phyloP scores from a whole-genome alignment of 352 stramenopile species.

The Poterioochromonas sp. region DNA sequence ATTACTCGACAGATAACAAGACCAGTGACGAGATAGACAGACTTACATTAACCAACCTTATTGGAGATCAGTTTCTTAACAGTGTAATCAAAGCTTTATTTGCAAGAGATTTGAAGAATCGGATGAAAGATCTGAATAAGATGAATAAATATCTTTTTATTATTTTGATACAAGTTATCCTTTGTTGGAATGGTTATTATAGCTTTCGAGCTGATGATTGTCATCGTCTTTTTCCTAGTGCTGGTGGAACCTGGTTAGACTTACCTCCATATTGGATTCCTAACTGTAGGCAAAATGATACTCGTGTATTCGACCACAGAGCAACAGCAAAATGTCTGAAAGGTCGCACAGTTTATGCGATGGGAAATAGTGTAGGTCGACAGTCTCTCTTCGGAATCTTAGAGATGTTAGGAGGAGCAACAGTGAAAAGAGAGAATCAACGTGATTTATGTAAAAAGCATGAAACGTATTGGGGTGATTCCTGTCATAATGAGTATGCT shows the following conservation, averaged over 20 bases:
- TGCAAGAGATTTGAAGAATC: no score
- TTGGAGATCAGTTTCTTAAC: no score
- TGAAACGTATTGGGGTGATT: not conserved
- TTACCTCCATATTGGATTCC: not conserved
- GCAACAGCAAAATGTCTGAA: not conserved
- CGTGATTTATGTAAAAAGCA: not conserved
- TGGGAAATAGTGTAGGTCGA: not conserved
- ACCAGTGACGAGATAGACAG: no score
- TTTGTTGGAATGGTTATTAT: no score
- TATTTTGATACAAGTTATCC: no score
- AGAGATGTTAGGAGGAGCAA: not conserved
- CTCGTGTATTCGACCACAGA: not conserved
- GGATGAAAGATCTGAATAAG: no score
- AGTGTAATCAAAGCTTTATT: no score
- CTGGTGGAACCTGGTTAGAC: not conserved
- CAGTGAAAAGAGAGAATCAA: not conserved
- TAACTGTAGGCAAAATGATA: not conserved
- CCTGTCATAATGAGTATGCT: not conserved
- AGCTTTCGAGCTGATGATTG: no score
- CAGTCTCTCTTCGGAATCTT: not conserved
- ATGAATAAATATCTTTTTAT: no score
- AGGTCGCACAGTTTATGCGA: not conserved
- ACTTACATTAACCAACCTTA: no score
- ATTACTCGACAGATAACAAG: no score
- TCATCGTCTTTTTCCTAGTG: no score